A percentile compares a stretch with the other conserved stretches of the same genome.
Evolutionary conservation across 2,329 filamentous ascomycete species (phyloP).

Genomic region (Nothomitra cinnamomea): DNA sequence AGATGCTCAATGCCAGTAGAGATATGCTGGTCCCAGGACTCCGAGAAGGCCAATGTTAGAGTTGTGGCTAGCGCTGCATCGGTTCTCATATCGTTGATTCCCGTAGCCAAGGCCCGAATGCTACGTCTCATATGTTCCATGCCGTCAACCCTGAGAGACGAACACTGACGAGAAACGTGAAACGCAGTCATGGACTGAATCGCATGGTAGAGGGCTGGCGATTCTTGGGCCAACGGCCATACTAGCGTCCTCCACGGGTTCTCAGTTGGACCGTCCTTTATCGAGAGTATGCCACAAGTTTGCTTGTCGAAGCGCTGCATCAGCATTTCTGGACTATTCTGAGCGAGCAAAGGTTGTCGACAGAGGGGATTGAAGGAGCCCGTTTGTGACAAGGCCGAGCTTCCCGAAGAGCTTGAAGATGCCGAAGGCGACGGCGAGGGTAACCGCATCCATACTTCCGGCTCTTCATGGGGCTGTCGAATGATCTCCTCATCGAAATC

Average conservation of each 20-base stretch:
- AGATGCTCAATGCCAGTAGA: conserved; percentile 53
- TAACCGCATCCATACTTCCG: neutral
- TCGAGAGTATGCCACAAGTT: conserved; percentile 53
- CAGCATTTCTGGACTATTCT: conserved; percentile 39
- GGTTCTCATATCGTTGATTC: conserved; percentile 44
- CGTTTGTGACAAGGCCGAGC: conserved; percentile 8
- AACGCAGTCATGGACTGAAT: conserved; percentile 53
- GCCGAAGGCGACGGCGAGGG: neutral
- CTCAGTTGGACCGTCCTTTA: conserved; percentile 51
- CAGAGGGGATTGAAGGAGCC: conserved; percentile 27
- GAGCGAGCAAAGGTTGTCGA: neutral
- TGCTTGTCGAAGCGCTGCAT: conserved; percentile 45
- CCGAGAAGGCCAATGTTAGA: conserved; percentile 48
- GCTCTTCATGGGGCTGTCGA: neutral
- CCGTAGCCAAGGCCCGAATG: conserved; percentile 39
- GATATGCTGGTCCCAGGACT: conserved; percentile 55
- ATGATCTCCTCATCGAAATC: conserved; percentile 3
- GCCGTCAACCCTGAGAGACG: conserved; percentile 40
- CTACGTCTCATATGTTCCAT: conserved; percentile 53
- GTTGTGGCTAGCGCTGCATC: conserved; percentile 55
- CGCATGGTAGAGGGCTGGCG: conserved; percentile 49
- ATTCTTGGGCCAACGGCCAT: conserved; percentile 49
- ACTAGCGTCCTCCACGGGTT: conserved; percentile 56
- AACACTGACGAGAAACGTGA: conserved; percentile 40
- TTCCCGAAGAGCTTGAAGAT: neutral